Conservation (phyloP, 2,329 filamentous ascomycete species). For the Pseudofabraea citricarpa region DNA sequence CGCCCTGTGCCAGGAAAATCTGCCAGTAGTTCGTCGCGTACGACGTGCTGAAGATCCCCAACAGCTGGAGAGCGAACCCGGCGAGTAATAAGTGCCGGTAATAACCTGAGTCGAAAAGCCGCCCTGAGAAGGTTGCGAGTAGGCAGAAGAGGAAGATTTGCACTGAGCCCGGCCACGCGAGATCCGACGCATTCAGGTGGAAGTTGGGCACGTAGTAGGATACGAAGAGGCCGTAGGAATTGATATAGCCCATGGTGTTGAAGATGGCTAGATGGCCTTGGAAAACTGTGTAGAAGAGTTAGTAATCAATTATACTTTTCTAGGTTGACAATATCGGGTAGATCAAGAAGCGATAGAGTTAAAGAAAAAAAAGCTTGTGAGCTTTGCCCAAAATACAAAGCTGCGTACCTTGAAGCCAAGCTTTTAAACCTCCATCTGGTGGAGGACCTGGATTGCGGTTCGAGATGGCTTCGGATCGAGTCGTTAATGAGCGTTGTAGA, state of each 20-base stretch:
- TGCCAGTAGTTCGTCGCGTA: constrained; percentile 31
- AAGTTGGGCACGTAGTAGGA: constrained; percentile 34
- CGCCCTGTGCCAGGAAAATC: constrained; percentile 33
- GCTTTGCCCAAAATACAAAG: neutral
- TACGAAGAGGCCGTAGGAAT: constrained; percentile 17
- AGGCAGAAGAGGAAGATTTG: constrained; percentile 38
- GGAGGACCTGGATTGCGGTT: constrained; percentile 6
- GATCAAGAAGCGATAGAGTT: too few species aligned
- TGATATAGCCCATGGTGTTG: constrained; percentile 26
- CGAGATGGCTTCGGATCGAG: neutral
- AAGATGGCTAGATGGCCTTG: constrained; percentile 22
- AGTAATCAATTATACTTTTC: too few species aligned
- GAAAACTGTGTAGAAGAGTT: constrained; percentile 10
- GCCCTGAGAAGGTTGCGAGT: constrained; percentile 35
- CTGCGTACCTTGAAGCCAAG: constrained; percentile 22
- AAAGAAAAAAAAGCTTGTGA: too few species aligned
- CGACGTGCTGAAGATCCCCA: constrained; percentile 31
- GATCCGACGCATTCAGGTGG: constrained; percentile 28
- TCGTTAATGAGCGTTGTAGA: neutral
- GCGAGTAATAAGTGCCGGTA: constrained; percentile 19
- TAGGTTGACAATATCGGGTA: too few species aligned
- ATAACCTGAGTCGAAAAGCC: constrained; percentile 37
- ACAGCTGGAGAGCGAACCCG: constrained; percentile 9
- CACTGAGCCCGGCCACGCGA: constrained; percentile 43
- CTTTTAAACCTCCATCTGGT: constrained; percentile 25